Conservation (phyloP, 306 rosid species). For the Boehmeria nivea region DNA sequence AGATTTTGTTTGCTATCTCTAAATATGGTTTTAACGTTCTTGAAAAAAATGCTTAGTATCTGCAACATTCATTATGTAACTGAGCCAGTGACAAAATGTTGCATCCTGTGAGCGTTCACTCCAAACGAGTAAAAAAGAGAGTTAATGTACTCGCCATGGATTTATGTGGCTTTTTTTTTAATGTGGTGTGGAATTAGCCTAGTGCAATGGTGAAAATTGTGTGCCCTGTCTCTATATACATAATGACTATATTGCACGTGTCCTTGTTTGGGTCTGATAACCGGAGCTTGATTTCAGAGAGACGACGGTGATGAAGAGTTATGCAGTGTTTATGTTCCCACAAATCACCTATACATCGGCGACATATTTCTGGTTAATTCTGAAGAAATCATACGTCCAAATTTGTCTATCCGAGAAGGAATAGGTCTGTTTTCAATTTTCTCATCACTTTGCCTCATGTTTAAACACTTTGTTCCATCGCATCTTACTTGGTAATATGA, state of each 20-base stretch:
- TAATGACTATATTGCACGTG: neutral
- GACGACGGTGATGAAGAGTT: constrained; percentile 83
- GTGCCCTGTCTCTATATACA: neutral
- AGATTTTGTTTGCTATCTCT: too few relatives aligned
- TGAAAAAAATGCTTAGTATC: too few relatives aligned
- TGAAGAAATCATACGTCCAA: constrained; percentile 76
- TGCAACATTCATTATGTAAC: too few relatives aligned
- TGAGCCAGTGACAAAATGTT: too few relatives aligned
- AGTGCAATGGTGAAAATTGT: neutral
- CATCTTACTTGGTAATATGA: neutral
- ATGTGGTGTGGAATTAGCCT: neutral
- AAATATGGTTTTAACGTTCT: too few relatives aligned
- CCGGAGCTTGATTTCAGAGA: constrained; percentile 38
- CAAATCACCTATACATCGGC: constrained; percentile 85
- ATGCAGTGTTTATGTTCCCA: constrained; percentile 92
- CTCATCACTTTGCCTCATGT: neutral
- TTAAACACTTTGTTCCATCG: neutral
- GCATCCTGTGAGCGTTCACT: too few relatives aligned
- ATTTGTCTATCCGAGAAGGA: constrained; percentile 89
- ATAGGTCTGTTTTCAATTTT: constrained; percentile 51
- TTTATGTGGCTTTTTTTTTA: too few relatives aligned
- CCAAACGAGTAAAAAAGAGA: too few relatives aligned
- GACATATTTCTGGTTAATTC: constrained; percentile 74
- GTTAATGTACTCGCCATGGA: too few relatives aligned
- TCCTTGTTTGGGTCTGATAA: constrained; percentile 3